These are phyloP conservation scores for Ophiostoma himal-ulmi DNA, from an alignment of 2,329 filamentous ascomycete species.

Conservation along the genomic window DNA sequence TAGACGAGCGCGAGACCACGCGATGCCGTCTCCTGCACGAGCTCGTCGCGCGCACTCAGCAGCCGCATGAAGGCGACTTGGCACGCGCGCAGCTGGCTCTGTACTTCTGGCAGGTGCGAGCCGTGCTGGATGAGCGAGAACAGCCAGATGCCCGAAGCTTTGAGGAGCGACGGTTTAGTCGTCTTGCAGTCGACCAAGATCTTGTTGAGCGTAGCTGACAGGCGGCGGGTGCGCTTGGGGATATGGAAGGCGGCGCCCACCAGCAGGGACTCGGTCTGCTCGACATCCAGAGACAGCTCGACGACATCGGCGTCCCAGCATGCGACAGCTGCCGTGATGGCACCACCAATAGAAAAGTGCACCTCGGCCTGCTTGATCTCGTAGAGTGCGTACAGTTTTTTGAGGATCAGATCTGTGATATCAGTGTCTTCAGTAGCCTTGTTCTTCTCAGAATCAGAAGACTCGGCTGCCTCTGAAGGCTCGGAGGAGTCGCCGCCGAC, in stretches of 20 bases:
- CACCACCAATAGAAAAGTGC: conserved; percentile 86
- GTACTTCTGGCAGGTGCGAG: conserved; percentile 68
- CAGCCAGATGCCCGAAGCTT: conserved; percentile 92
- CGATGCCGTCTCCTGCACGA: conserved; percentile 93
- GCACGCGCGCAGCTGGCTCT: conserved; percentile 66
- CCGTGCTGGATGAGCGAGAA: conserved; percentile 88
- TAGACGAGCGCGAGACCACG: conserved; percentile 88
- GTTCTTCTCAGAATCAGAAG: background rate
- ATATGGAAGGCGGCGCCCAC: conserved; percentile 30
- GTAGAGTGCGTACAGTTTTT: conserved; percentile 67
- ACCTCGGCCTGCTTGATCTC: conserved; percentile 81
- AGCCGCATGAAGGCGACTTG: conserved; percentile 85
- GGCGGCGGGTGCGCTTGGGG: conserved; percentile 36
- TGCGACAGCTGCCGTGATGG: conserved; percentile 68
- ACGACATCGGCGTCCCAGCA: conserved; percentile 82
- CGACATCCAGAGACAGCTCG: conserved; percentile 68
- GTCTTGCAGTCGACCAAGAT: conserved; percentile 71
- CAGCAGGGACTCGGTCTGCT: conserved; percentile 32
- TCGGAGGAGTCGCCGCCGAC: conserved; percentile 23
- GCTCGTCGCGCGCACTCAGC: conserved; percentile 79
- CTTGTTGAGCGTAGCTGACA: conserved; percentile 59
- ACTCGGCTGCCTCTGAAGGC: background rate
- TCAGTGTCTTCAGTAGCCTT: conserved; percentile 23
- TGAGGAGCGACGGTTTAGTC: conserved; percentile 82
- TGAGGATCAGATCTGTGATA: conserved; percentile 51